Evolutionary conservation across 2,329 filamentous ascomycete genomes (phyloP), one percentile per base, ranked within the genome.

Genomic region (Beauveria medogensis): DNA sequence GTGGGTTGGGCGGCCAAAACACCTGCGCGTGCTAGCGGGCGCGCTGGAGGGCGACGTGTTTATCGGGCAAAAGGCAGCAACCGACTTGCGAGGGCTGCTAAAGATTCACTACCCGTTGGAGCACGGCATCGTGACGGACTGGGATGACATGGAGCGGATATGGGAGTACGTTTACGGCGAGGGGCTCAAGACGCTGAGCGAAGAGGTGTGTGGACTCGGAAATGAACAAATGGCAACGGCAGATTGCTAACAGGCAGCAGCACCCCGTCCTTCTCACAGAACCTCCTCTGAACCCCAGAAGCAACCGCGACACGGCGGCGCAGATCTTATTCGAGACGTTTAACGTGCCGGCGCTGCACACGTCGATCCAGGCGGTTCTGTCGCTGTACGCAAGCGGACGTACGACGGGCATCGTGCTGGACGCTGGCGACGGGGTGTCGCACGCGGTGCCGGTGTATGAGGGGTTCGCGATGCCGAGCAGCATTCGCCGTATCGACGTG

Each of bases 131-230:
- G 94, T 99, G 65, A 99, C 94, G 67, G 92, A 99, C 75, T 99
- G 94, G 94, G 94, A 97, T 72, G 94, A 99, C 72, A 99, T 99
- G 94, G 94, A 99, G 80, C 87, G 91, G 78, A 99, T 99, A 77
- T 99, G 94, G 94, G 90, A 95, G 70, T 94, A 96, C 71, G 92
- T 99, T 58, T 99, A 97, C 74, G 90, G 90, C 62, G 93, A 97
- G 71, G 94, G 95, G 65, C 75, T 99, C 69, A 97, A 97, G 80
- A 96, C 93, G 55, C 82, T 97, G 72, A 97, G 92, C 75, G 94
- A 99, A 82, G 94, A 99, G 83, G 90, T 92, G 62, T 41, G 72
- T 65, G 9, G 22, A 55, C 51, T 37, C 22, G 40, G 18, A n/a
- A 28, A 47, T 20, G 24, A 41, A 24, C 22, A 8, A 30, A 20